phyloP scores from a whole-genome alignment of 202 grass and related monocot species.

The Saccharum hybrid region DNA sequence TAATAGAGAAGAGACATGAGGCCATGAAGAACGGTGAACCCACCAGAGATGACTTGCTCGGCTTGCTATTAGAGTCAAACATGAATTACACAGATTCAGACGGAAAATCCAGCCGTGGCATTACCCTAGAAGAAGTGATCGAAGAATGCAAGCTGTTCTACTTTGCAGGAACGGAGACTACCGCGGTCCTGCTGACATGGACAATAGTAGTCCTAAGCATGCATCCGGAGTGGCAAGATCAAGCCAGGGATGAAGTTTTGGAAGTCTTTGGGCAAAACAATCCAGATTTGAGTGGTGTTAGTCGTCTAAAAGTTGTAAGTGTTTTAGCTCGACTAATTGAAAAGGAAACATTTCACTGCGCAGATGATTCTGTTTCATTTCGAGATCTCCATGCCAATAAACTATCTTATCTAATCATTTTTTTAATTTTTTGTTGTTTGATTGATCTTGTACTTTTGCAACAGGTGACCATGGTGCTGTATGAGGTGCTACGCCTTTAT shows the following conservation, averaged over 20 bases:
- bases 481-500: conserved; percentile 69
- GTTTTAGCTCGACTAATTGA: not conserved
- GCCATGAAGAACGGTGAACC: conserved; percentile 40
- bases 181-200: conserved; percentile 64
- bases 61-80: conserved; percentile 68
- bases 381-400: not conserved
- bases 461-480: conserved; percentile 65
- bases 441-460: not conserved
- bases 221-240: conserved; percentile 75
- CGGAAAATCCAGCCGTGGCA: conserved; percentile 39
- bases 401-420: not conserved
- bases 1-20: conserved; percentile 63
- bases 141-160: conserved; percentile 84
- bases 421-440: not conserved
- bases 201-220: conserved; percentile 67
- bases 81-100: conserved; percentile 44
- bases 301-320: conserved; percentile 65
- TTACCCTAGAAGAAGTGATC: conserved; percentile 65
- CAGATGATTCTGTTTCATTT: not conserved
- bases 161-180: conserved; percentile 75
- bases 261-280: conserved; percentile 58
- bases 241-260: conserved; percentile 65
- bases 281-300: conserved; percentile 55
- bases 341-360: not conserved
- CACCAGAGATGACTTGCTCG: conserved; percentile 59